Base-by-base conservation (phyloP, 441 rosid genomes). In the Erodium trifolium region DNA sequence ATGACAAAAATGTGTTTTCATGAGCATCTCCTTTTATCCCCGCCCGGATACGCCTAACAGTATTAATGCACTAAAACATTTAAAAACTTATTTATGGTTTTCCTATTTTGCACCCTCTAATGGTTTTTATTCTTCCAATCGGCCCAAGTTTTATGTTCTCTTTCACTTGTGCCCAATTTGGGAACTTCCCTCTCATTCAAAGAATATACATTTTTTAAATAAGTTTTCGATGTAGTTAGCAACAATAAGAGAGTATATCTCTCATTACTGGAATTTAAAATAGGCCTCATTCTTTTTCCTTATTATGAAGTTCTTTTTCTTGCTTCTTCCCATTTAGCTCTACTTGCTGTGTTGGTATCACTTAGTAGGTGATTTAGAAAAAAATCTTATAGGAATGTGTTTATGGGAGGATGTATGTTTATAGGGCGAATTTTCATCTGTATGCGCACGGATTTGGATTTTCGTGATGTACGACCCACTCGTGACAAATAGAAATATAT, bases 1-100 rank as follows among this genome's bases (percentile, higher is more conserved):
- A 47, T 47, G 53, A 47, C 53, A 47, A 47, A 47, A 47, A 47
- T 47, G 53, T 47, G 43, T 47, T 47, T 47, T 47, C 53, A 47
- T 47, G 53, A 47, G 53, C 53, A 47, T 47, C 53, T 47, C 53
- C 13, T 11, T 47, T 47, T 11, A 47, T 47, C 53, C 14, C 3
- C 14, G 14, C 53, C 53, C 53, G 14, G 53, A 47, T 47, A 0
- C 53, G 53, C 53, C 53, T 47, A 47, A 47, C 53, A 47, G 14
- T 47, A 13, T 47, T 47, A 47, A 47, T 47, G 53, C 53, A 47
- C 53, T 2, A 47, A 3, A 3, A 47, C 12, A 47, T 11, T 10
- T 47, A 1, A 47, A 47, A 10, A 11, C 14, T 3, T 47, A 47
- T 47, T 47, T 47, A 47, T 13, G 4, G 12, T 47, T 12, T 47